Base-by-base conservation (phyloP, 176 grass and related monocot genomes). In the Phragmites australis region DNA sequence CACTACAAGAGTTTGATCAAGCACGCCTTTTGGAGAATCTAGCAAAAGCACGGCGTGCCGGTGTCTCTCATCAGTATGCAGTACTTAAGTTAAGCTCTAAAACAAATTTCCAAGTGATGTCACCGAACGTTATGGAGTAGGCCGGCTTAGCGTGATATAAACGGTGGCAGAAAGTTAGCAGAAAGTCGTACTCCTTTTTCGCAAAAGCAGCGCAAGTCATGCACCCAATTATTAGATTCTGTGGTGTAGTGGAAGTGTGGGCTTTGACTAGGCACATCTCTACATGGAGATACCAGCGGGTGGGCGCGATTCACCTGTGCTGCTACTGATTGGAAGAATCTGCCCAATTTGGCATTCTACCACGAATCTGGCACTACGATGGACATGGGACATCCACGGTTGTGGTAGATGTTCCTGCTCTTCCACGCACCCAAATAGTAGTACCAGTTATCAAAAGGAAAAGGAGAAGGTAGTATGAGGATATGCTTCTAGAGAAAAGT, bases 141-240 rank as follows among this genome's bases (percentile, higher is more conserved):
- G n/a, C 53, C n/a, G 18, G 27, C 70, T 17, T 58, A n/a, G 40
- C 50, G 26, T 15, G 56, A 40, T 51, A 40, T 51, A 68, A 48
- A 76, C 16, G 68, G 68, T 49, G 67, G n/a, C 4, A 39, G 21
- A 13, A 49, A 13, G 17, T 42, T 49, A 67, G 30, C 58, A 17
- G 16, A 84, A 88, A 75, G 43, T 23, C 13, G 34, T 4, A 21
- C 26, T 52, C 25, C 70, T 1, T 81, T 70, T 40, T 18, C 6
- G 0, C 13, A 8, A 6, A 41, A 58, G 48, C 6, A 26, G 18
- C 4, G 65, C 6, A 42, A 48, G 58, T 63, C 58, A 49, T 15
- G 27, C 48, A 21, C 54, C 75, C 62, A 70, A 81, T 85, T 8
- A 63, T 89, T 70, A 63, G 82, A 81, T 81, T 77, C 76, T 49